These are phyloP conservation scores for Malassezia equina DNA, from an alignment of 1,284 basidiomycete species.

Conservation along the genomic window DNA sequence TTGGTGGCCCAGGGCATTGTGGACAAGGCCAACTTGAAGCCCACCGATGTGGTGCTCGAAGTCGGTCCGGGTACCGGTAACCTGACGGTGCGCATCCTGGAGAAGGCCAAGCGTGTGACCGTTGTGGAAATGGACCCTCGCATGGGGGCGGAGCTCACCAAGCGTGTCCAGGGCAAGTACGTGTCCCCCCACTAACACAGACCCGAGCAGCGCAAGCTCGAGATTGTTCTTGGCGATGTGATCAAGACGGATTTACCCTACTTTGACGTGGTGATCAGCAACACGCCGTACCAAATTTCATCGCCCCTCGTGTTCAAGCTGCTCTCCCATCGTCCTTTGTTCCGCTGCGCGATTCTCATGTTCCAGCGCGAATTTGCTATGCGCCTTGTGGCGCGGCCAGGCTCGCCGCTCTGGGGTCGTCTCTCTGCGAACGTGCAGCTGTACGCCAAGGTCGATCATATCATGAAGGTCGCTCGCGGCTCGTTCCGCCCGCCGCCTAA, in stretches of 20 bases:
- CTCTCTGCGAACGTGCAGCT: conserved; percentile 94
- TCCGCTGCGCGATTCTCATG: conserved; percentile 93
- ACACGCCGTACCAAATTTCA: conserved; percentile 98
- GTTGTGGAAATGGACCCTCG: conserved; percentile 98
- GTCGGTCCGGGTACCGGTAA: conserved; percentile 98
- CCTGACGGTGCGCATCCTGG: conserved; percentile 82
- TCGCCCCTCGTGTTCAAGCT: conserved; percentile 94
- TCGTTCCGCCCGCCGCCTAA: conserved; percentile 93
- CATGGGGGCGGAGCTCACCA: conserved; percentile 94
- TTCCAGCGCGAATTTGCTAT: conserved; percentile 97
- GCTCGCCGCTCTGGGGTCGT: conserved; percentile 78
- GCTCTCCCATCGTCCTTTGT: conserved; percentile 86
- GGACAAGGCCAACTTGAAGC: conserved; percentile 74
- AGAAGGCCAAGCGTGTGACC: conserved; percentile 81
- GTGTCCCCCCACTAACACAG: conserved; percentile 55
- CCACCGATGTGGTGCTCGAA: conserved; percentile 91
- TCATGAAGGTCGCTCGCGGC: conserved; percentile 91
- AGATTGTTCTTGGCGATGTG: conserved; percentile 91
- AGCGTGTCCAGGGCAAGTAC: conserved; percentile 95
- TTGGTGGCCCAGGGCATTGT: conserved; percentile 63
- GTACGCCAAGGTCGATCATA: conserved; percentile 84
- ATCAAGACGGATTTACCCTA: conserved; percentile 92
- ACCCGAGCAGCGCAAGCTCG: conserved; percentile 85
- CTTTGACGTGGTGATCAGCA: conserved; percentile 97
- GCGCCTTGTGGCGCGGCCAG: conserved; percentile 76